A percentile compares a stretch with the other conserved stretches of the same genome.
These are phyloP conservation scores for Globisporangium abappressorium DNA, from an alignment of 352 stramenopile species.

Conservation along the genomic window DNA sequence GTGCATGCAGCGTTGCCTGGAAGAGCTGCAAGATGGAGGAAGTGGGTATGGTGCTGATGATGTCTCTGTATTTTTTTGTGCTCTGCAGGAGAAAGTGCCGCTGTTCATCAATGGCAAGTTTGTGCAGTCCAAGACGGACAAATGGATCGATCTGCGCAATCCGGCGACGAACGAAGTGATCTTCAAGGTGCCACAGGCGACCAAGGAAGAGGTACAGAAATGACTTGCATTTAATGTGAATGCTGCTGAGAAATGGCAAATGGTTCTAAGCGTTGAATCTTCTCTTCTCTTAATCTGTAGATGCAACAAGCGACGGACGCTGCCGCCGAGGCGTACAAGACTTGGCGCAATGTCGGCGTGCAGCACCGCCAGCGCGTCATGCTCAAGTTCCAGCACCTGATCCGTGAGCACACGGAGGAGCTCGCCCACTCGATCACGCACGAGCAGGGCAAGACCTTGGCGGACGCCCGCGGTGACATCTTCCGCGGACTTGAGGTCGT, in stretches of 20 bases:
- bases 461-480: conserved; percentile 95
- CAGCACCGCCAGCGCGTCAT: conserved; percentile 94
- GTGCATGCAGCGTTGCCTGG: not conserved
- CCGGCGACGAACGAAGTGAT: conserved; percentile 91
- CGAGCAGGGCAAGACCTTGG: conserved; percentile 92
- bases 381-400: conserved; percentile 95
- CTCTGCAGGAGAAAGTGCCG: conserved; percentile 56
- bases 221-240: not conserved
- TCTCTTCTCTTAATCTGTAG: conserved; percentile 23
- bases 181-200: conserved; percentile 83
- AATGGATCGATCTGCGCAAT: conserved; percentile 92
- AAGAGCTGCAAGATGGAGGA: not conserved
- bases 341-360: conserved; percentile 92
- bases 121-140: conserved; percentile 86
- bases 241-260: not conserved
- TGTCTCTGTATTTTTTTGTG: not conserved
- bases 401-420: conserved; percentile 93
- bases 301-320: conserved; percentile 83
- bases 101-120: conserved; percentile 94
- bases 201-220: conserved; percentile 59
- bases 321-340: conserved; percentile 85
- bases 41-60: not conserved
- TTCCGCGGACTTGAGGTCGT: conserved; percentile 94
- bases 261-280: not conserved
- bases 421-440: conserved; percentile 93